These are phyloP conservation scores for Fusarium dlaminii DNA, from an alignment of 2,329 filamentous ascomycete genomes.

Conservation along the genomic window DNA sequence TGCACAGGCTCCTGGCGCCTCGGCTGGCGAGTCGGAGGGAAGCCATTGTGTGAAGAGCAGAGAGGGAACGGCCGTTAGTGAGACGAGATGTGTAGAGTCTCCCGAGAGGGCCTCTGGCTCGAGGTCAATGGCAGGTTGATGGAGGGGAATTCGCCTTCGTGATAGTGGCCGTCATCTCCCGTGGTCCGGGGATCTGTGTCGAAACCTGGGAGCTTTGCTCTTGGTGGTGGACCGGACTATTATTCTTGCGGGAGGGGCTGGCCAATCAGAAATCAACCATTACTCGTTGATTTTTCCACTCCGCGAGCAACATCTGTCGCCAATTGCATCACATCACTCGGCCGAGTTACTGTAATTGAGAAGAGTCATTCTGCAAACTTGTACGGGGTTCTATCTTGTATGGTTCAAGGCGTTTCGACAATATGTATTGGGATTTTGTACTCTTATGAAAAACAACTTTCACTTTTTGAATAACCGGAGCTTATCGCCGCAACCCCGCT, in stretches of 20 bases:
- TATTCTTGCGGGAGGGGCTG: constrained; percentile 42
- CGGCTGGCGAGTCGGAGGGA: constrained; percentile 77
- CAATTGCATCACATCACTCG: constrained; percentile 16
- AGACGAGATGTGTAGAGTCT: constrained; percentile 43
- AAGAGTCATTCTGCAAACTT: neutral
- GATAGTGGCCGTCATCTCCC: constrained; percentile 47
- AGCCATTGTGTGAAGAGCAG: constrained; percentile 66
- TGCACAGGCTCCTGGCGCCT: constrained; percentile 73
- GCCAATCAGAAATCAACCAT: constrained; percentile 46
- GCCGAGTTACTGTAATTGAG: neutral
- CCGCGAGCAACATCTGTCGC: constrained; percentile 9
- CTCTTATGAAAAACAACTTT: neutral
- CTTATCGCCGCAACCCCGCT: neutral
- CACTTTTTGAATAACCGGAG: neutral
- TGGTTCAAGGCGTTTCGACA: neutral
- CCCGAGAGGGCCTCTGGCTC: constrained; percentile 49
- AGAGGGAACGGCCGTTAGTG: constrained; percentile 43
- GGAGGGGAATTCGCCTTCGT: constrained; percentile 46
- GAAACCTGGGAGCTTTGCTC: constrained; percentile 47
- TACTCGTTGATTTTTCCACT: constrained; percentile 41
- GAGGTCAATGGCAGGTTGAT: constrained; percentile 48
- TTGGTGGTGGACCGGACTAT: constrained; percentile 46
- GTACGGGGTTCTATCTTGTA: neutral
- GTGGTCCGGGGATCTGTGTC: constrained; percentile 37
- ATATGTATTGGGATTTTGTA: neutral